Conservation (phyloP, 805 yeast species). For the Scheffersomyces amazonensis region DNA sequence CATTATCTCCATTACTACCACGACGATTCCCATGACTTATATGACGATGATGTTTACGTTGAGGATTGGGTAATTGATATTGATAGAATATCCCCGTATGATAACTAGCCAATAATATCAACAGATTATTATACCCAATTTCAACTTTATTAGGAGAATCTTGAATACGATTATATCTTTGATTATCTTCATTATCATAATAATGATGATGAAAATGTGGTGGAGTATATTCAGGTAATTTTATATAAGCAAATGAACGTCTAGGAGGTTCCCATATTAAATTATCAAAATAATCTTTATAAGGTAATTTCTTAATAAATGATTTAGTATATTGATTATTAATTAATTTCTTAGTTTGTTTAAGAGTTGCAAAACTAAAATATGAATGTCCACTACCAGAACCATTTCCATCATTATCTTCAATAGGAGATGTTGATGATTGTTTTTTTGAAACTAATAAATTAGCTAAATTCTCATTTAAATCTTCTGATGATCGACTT, state of each 20-base stretch:
- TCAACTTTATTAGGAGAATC: conserved; percentile 20
- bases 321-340: conserved; percentile 36
- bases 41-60: neutral
- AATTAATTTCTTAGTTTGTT: conserved; percentile 24
- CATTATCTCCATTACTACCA: neutral
- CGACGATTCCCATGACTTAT: neutral
- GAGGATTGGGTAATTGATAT: conserved; percentile 27
- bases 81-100: conserved; percentile 37
- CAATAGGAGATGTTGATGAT: conserved; percentile 2
- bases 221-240: conserved; percentile 29
- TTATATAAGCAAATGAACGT: conserved; percentile 40
- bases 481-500: conserved; percentile 32
- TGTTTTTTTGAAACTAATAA: conserved; percentile 26
- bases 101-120: conserved; percentile 36
- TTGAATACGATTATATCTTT: conserved; percentile 3
- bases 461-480: conserved; percentile 41
- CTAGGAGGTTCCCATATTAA: conserved; percentile 42
- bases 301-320: conserved; percentile 37
- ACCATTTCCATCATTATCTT: conserved; percentile 4
- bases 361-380: conserved; percentile 7
- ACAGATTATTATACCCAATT: conserved; percentile 34
- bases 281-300: conserved; percentile 38
- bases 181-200: neutral
- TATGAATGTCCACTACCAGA: conserved; percentile 13
- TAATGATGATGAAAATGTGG: conserved; percentile 3